Evolutionary conservation across 768 basidiomycete genomes (phyloP).

Genomic region (Thelephora aurantiotincta): DNA sequence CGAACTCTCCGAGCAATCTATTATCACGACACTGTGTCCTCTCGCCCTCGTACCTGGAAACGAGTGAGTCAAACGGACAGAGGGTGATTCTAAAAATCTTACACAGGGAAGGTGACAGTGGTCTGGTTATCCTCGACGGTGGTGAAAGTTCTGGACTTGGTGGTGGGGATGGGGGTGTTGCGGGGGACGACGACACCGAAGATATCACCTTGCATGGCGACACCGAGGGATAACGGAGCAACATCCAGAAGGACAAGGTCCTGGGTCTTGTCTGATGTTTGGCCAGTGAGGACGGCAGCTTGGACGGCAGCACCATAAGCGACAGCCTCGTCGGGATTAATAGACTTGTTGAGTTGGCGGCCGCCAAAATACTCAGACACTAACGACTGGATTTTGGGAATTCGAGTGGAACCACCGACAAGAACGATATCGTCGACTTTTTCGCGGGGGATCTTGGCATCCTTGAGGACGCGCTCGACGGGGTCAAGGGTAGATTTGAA

Average conservation of each 20-base stretch:
- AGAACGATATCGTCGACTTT: constrained; percentile 99
- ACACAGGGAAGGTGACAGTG: constrained; percentile 99
- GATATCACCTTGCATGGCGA: constrained; percentile 99
- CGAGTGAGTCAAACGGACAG: constrained; percentile 5
- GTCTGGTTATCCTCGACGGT: constrained; percentile 99
- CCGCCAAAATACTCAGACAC: constrained; percentile 98
- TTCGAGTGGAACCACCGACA: constrained; percentile 99
- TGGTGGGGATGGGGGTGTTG: constrained; percentile 98
- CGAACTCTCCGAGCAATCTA: constrained; percentile 97
- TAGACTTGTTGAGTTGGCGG: constrained; percentile 97
- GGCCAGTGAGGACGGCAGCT: constrained; percentile 95
- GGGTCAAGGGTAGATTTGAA: constrained; percentile 98
- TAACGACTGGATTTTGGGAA: constrained; percentile 96
- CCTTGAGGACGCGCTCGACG: constrained; percentile 97
- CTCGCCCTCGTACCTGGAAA: constrained; percentile 85
- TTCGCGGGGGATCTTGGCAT: constrained; percentile 93
- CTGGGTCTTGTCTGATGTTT: constrained; percentile 97
- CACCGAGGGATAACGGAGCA: constrained; percentile 95
- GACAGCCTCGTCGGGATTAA: constrained; percentile 99
- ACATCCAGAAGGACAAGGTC: constrained; percentile 98
- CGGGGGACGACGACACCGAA: constrained; percentile 99
- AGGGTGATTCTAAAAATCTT: constrained; percentile 16
- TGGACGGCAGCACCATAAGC: constrained; percentile 99
- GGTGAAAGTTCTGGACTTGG: constrained; percentile 98
- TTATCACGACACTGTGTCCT: constrained; percentile 99